These are phyloP conservation scores for Claviceps humidiphila DNA, from an alignment of 2,329 filamentous ascomycete genomes.

Conservation along the genomic window DNA sequence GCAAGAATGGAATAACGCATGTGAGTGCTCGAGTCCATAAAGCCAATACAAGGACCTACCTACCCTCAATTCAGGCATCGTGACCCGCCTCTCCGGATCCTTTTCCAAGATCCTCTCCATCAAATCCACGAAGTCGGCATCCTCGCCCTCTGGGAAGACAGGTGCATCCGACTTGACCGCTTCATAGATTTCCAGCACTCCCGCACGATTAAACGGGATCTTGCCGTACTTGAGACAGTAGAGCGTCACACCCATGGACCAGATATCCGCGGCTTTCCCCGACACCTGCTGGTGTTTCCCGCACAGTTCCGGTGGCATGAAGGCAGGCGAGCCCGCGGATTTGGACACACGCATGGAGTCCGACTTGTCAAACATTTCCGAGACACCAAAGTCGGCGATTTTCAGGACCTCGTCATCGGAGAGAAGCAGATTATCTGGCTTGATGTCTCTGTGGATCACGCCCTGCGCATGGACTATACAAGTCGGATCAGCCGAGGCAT, in stretches of 20 bases:
- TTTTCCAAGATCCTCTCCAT: conserved; percentile 69
- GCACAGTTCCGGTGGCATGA: conserved; percentile 86
- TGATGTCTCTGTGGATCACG: conserved; percentile 92
- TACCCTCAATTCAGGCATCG: conserved; percentile 70
- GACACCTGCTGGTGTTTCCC: conserved; percentile 77
- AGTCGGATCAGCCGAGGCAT: conserved; percentile 5
- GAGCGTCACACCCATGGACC: conserved; percentile 94
- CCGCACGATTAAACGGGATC: conserved; percentile 71
- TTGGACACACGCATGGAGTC: conserved; percentile 84
- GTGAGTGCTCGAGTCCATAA: background rate
- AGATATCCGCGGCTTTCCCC: conserved; percentile 84
- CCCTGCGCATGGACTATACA: conserved; percentile 73
- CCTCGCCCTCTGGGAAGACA: conserved; percentile 47
- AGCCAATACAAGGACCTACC: conserved; percentile 17
- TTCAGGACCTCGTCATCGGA: conserved; percentile 90
- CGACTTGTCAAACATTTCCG: conserved; percentile 87
- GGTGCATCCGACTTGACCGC: conserved; percentile 64
- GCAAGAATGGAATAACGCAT: background rate
- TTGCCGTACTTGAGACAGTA: conserved; percentile 84
- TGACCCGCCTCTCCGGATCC: conserved; percentile 69
- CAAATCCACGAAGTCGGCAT: conserved; percentile 59
- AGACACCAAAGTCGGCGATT: conserved; percentile 97
- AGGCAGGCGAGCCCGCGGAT: conserved; percentile 87
- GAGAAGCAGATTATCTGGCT: conserved; percentile 88
- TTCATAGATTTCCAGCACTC: conserved; percentile 77